Conservation (phyloP, 164 flowering plant species). For the Annona cherimola region DNA sequence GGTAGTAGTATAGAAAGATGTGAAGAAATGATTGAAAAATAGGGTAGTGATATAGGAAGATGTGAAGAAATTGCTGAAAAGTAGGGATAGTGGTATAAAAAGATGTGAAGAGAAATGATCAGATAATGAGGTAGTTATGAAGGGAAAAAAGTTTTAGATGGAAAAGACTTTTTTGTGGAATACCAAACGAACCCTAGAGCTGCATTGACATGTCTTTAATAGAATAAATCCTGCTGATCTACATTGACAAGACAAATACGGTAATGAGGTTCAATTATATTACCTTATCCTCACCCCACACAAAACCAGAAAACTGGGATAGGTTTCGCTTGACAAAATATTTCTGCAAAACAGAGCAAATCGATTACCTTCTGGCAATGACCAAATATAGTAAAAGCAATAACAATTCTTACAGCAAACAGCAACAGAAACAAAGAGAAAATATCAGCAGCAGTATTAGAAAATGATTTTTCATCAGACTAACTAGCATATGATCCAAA, state of each 20-base stretch:
- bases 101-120: neutral
- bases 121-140: no score
- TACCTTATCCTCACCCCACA: constrained; percentile 87
- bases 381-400: neutral
- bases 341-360: constrained; percentile 33
- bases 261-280: neutral
- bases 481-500: neutral
- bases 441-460: neutral
- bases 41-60: no score
- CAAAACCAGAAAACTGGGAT: constrained; percentile 75
- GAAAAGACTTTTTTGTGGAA: no score
- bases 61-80: no score
- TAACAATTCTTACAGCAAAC: neutral
- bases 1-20: no score
- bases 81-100: neutral
- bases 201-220: no score
- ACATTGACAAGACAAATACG: neutral
- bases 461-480: neutral
- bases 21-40: no score
- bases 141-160: no score
- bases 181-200: no score
- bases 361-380: neutral
- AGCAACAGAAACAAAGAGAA: neutral
- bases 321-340: constrained; percentile 63
- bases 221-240: no score